A percentile compares a stretch with the other conserved stretches of the same genome.
phyloP scores from a whole-genome alignment of 2,329 filamentous ascomycete genomes.

The Fusarium anguioides region DNA sequence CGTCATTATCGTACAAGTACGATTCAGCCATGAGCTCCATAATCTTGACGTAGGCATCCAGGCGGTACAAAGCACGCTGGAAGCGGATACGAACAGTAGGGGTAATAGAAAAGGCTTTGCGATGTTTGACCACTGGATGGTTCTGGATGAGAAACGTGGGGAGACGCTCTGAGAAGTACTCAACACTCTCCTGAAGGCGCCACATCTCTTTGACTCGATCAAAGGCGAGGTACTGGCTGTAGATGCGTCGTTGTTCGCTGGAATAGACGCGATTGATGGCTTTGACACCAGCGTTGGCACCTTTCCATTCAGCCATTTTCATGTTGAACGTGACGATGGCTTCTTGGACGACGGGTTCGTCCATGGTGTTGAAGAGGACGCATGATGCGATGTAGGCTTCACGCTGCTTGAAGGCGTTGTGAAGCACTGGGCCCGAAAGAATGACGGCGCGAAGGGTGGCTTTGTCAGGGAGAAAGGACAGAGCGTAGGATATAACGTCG shows the following conservation, averaged over 20 bases:
- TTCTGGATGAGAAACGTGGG: neutral
- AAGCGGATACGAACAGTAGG: neutral
- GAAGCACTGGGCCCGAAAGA: neutral
- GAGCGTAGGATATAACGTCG: slow-evolving; percentile 7
- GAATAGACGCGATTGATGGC: slow-evolving; percentile 5
- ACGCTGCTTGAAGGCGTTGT: slow-evolving; percentile 6
- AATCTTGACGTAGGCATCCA: neutral
- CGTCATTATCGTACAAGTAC: neutral
- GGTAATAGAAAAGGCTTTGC: neutral
- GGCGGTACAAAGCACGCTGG: slow-evolving; percentile 17
- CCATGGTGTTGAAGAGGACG: slow-evolving; percentile 19
- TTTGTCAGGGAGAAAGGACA: slow-evolving; percentile 11
- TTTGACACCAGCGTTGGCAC: neutral
- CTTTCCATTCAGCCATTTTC: slow-evolving; percentile 4
- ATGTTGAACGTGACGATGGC: neutral
- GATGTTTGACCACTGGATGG: neutral
- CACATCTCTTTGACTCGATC: slow-evolving; percentile 6
- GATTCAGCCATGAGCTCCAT: neutral
- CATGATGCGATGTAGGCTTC: slow-evolving; percentile 2
- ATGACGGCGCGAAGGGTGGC: neutral
- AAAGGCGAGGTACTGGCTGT: neutral
- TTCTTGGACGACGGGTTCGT: slow-evolving; percentile 18
- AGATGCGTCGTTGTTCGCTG: neutral
- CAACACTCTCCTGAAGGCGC: slow-evolving; percentile 3
- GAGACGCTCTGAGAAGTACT: slow-evolving; percentile 7